Evolutionary conservation across 2,329 filamentous ascomycete genomes (phyloP).

Genomic region (Trichoderma semiorbis): DNA sequence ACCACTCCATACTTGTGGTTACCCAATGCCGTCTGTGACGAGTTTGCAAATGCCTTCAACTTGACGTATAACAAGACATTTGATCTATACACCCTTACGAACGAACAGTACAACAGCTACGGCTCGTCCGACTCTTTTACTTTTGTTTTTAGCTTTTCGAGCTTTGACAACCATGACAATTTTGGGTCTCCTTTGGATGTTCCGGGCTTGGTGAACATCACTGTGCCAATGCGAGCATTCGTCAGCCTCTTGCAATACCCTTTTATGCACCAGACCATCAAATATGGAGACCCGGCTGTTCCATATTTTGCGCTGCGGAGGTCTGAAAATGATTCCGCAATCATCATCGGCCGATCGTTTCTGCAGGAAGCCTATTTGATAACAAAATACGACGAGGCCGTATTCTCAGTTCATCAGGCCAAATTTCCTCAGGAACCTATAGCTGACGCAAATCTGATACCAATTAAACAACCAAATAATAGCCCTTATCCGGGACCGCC

Average conservation of each 20-base stretch:
- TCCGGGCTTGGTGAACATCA: slow-evolving; percentile 54
- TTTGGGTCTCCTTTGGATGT: slow-evolving; percentile 48
- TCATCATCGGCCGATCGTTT: slow-evolving; percentile 65
- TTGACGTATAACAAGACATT: slow-evolving; percentile 62
- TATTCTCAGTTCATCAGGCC: slow-evolving; percentile 56
- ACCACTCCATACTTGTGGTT: slow-evolving; percentile 64
- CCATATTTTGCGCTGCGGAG: slow-evolving; percentile 66
- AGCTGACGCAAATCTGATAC: slow-evolving; percentile 39
- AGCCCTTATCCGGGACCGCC: slow-evolving; percentile 46
- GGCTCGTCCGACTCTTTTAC: slow-evolving; percentile 43
- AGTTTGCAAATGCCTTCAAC: slow-evolving; percentile 61
- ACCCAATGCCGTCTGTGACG: slow-evolving; percentile 56
- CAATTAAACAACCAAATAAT: slow-evolving; percentile 41
- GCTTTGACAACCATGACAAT: slow-evolving; percentile 51
- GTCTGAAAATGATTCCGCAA: slow-evolving; percentile 49
- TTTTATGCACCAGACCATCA: slow-evolving; percentile 42
- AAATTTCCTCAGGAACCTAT: slow-evolving; percentile 44
- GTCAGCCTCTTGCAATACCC: slow-evolving; percentile 49
- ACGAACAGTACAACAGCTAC: slow-evolving; percentile 51
- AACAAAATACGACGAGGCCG: slow-evolving; percentile 51
- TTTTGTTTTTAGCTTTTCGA: slow-evolving; percentile 57
- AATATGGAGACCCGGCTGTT: slow-evolving; percentile 42
- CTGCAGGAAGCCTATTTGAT: slow-evolving; percentile 65
- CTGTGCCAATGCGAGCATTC: slow-evolving; percentile 50
- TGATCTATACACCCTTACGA: slow-evolving; percentile 61